Base-by-base conservation (phyloP, 129 eudicot genomes). In the Helianthus annuus region DNA sequence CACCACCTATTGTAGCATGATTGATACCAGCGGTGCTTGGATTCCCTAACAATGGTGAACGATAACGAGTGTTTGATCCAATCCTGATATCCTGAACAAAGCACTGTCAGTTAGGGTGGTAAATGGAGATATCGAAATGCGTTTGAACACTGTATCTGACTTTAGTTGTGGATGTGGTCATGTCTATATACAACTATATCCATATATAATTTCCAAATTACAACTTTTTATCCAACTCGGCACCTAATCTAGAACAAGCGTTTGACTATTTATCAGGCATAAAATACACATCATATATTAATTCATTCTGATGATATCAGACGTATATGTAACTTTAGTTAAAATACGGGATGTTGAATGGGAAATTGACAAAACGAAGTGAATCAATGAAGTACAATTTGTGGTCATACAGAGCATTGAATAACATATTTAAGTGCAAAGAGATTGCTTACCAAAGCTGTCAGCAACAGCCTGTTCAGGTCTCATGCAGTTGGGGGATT, bases 391-490 rank as follows among this genome's bases (percentile, higher is more conserved):
- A 27, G 32, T 27, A 27, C 1, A 27, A 14, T 19, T 56, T 70
- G 39, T 4, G 46, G 38, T 8, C 67, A 71, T 22, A 17, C 10
- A 16, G 36, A 14, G 40, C 66, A 29, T 3, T 7, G 6, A 39
- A 45, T 2, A 45, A 45, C 49, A 64, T 5, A 66, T 45, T 14
- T 49, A 36, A 5, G 40, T 49, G 8, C 63, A 74, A 36, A 17
- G 22, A 75, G 46, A 66, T 24, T 40, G 59, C 61, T 36, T 70
- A 89, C 96, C 90, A 63, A 89, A 84, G 61, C 82, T 70, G 52
- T 82, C 73, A 66, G 82, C 53, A 76, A 70, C 22, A 74, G 64
- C 51, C 70, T 53, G 81, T 46, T 83, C 76, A 45, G 74, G 64
- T 62, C 83, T 76, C 64, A 19, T 81, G 61, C 61, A 39, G 22